A percentile compares a stretch with the other conserved stretches of the same genome.
Evolutionary conservation across 2,329 filamentous ascomycete species (phyloP).

Genomic region (Fusarium falciforme): DNA sequence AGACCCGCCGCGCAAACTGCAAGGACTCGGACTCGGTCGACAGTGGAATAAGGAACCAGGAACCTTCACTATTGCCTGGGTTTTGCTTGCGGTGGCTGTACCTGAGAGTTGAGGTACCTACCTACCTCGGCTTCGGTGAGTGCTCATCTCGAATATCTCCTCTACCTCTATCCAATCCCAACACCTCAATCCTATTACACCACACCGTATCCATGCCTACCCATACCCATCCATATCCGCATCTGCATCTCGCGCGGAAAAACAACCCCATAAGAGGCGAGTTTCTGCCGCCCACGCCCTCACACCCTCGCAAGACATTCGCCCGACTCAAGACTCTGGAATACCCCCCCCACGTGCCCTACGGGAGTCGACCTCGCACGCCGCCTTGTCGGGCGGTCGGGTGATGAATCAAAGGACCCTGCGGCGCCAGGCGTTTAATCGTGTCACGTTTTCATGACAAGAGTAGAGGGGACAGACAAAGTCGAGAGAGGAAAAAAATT

Average conservation of each 20-base stretch:
- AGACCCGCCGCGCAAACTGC: constrained; percentile 1
- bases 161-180: constrained; percentile 10
- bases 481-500: constrained; percentile 12
- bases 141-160: constrained; percentile 21
- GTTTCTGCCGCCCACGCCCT: constrained; percentile 12
- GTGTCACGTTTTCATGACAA: constrained; percentile 40
- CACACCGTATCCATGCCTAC: constrained; percentile 10
- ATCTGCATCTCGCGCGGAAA: constrained; percentile 20
- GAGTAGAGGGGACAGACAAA: constrained; percentile 15
- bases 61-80: constrained; percentile 4
- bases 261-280: background rate
- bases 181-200: constrained; percentile 26
- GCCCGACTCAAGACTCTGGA: constrained; percentile 18
- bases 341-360: constrained; percentile 41
- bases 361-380: constrained; percentile 35
- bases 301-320: constrained; percentile 19
- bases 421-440: constrained; percentile 30
- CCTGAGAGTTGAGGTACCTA: constrained; percentile 2
- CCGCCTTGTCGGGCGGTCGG: constrained; percentile 29
- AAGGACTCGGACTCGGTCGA: background rate
- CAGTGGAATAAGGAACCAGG: background rate
- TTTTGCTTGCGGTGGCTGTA: constrained; percentile 24
- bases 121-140: constrained; percentile 37
- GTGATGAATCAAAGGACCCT: constrained; percentile 36
- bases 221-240: constrained; percentile 6